Conservation (phyloP, 129 eudicot genomes). For the carrot (Daucus carota) region DNA sequence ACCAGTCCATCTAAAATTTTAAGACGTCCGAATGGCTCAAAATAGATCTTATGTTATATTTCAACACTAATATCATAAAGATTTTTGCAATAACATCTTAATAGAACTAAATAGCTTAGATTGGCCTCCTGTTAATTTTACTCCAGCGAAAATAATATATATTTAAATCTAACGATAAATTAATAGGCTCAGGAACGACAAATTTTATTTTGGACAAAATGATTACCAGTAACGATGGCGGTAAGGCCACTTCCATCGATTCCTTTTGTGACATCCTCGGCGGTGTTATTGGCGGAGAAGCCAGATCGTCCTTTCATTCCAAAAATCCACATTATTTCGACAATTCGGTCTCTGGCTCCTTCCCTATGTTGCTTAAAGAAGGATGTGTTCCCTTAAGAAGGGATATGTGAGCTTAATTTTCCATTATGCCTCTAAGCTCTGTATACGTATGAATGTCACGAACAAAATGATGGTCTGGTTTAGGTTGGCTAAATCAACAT, state of each 20-base stretch:
- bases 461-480: neutral
- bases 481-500: neutral
- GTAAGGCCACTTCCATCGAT: constrained; percentile 68
- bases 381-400: neutral
- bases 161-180: too few relatives aligned
- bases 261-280: constrained; percentile 76
- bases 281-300: constrained; percentile 63
- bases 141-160: too few relatives aligned
- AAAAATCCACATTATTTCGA: constrained; percentile 49
- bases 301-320: constrained; percentile 69
- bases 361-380: neutral
- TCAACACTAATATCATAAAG: too few relatives aligned
- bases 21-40: too few relatives aligned
- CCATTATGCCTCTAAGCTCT: neutral
- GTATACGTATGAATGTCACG: neutral
- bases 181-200: neutral
- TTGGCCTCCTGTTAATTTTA: too few relatives aligned
- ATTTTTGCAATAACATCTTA: too few relatives aligned
- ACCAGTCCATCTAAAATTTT: too few relatives aligned
- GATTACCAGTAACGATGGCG: constrained; percentile 70
- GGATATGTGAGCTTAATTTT: neutral
- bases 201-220: neutral
- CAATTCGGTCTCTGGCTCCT: constrained; percentile 6
- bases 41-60: too few relatives aligned
- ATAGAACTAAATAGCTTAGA: too few relatives aligned